Base-by-base conservation (phyloP, 768 basidiomycete species). In the Mycena albidolilacea region DNA sequence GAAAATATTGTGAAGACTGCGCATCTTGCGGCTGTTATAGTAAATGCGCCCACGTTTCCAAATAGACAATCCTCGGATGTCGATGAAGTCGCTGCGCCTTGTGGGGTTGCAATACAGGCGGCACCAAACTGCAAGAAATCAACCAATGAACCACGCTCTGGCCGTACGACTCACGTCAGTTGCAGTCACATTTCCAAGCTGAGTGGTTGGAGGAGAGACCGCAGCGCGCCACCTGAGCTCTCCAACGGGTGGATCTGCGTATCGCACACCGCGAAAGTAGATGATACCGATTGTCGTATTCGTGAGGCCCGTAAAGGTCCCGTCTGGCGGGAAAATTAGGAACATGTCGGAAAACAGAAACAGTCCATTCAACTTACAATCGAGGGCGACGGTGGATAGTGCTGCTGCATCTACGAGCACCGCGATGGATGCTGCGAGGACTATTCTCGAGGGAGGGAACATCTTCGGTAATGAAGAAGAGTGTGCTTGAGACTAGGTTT, bases 1-100 rank as follows among this genome's bases (percentile, higher is more conserved):
- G n/a, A 17, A 17, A 19, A 15, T 14, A n/a, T 15, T 39, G 37
- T 19, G 1, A 41, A 44, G 2, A 7, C 8, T 0, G 38, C 8
- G 38, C 0, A 39, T 38, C 10, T 7, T 11, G 21, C 7, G 23
- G 17, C n/a, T n/a, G 50, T 9, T 3, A 7, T 8, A 9, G 12
- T 5, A 2, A 12, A 21, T n/a, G 43, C 21, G 5, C 70, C 68
- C 44, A 85, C 86, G 75, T 87, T 87, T 66, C 82, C 82, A 67
- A 85, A 87, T 0, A 87, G 77, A 69, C 86, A 87, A 69, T 87
- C 85, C 73, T 87, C 86, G 8, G 84, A 83, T 41, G 81, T 81
- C 14, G 80, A 78, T 43, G 79, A n/a, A 0, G 71, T 67, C 2
- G 82, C 76, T 0, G 75, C 77, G 0, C 73, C 80, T 61, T 84